These are phyloP conservation scores for Entoloma clypeatum DNA, from an alignment of 1,284 basidiomycete genomes.

Conservation along the genomic window DNA sequence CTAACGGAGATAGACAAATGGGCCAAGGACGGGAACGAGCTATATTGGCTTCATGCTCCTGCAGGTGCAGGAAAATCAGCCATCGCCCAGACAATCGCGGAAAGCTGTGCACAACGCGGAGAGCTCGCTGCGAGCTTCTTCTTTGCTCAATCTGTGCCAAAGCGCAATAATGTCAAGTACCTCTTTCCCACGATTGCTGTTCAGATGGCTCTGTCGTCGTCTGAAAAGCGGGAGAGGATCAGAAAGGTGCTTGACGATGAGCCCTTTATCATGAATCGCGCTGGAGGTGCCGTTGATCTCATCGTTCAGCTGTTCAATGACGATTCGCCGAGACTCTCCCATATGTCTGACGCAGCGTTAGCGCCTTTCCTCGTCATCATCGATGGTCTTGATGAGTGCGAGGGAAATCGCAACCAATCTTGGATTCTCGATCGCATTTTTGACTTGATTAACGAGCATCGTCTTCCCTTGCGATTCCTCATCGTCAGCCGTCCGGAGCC, in stretches of 20 bases:
- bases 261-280: constrained; percentile 15
- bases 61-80: constrained; percentile 12
- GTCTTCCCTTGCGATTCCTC: constrained; percentile 16
- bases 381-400: constrained; percentile 22
- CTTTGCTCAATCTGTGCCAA: constrained; percentile 16
- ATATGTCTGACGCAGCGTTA: too few relatives aligned
- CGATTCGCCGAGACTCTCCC: background rate
- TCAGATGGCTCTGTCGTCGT: constrained; percentile 17
- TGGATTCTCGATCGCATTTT: background rate
- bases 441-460: background rate
- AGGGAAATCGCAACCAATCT: background rate
- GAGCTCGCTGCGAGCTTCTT: constrained; percentile 22
- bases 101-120: constrained; percentile 11
- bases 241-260: constrained; percentile 13
- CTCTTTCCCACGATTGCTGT: constrained; percentile 20
- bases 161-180: background rate
- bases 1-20: background rate
- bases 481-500: constrained; percentile 20
- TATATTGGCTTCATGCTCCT: constrained; percentile 7
- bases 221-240: constrained; percentile 11
- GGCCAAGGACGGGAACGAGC: background rate
- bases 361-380: constrained; percentile 10
- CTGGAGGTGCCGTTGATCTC: constrained; percentile 14
- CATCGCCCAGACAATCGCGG: constrained; percentile 19
- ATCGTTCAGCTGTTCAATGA: constrained; percentile 15